Evolutionary conservation across 208 protist species (phyloP).

Genomic region (Acanthamoeba lenticulata): DNA sequence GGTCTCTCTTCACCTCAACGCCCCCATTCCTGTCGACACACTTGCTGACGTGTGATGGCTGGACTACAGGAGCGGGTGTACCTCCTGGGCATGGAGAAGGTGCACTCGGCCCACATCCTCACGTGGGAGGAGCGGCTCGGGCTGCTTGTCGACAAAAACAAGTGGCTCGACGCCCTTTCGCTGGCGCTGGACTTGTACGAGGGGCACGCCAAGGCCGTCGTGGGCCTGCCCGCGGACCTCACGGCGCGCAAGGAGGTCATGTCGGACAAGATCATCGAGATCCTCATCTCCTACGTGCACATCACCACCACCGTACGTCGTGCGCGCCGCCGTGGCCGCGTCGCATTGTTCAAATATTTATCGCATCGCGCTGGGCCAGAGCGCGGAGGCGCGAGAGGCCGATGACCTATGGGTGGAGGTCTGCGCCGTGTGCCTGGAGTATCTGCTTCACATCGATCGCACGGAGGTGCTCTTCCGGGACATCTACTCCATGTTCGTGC

Average conservation of each 20-base stretch:
- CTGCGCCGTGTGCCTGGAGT: conserved; percentile 71
- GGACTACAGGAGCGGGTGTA: neutral
- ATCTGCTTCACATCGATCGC: conserved; percentile 70
- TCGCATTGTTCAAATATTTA: too few species aligned
- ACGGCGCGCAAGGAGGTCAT: conserved; percentile 61
- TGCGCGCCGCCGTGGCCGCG: neutral
- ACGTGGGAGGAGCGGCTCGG: conserved; percentile 74
- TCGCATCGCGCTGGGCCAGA: neutral
- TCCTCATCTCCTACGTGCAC: conserved; percentile 70
- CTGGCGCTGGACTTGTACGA: conserved; percentile 76
- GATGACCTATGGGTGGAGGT: neutral
- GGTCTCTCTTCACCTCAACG: neutral
- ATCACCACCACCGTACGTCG: conserved; percentile 44
- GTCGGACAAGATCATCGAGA: conserved; percentile 73
- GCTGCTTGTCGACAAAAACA: conserved; percentile 43
- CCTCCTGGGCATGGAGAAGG: conserved; percentile 67
- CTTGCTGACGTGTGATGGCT: neutral
- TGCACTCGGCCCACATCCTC: conserved; percentile 71
- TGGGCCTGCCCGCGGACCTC: conserved; percentile 61
- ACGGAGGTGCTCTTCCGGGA: conserved; percentile 78
- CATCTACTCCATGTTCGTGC: conserved; percentile 77
- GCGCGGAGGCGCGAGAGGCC: neutral
- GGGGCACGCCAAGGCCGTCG: conserved; percentile 71
- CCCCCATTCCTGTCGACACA: neutral
- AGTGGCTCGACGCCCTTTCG: conserved; percentile 75